Percentiles rank a stretch among this genome's conserved stretches.
phyloP scores from a whole-genome alignment of 2,329 filamentous ascomycete species.

The Leptographium radiaticola region DNA sequence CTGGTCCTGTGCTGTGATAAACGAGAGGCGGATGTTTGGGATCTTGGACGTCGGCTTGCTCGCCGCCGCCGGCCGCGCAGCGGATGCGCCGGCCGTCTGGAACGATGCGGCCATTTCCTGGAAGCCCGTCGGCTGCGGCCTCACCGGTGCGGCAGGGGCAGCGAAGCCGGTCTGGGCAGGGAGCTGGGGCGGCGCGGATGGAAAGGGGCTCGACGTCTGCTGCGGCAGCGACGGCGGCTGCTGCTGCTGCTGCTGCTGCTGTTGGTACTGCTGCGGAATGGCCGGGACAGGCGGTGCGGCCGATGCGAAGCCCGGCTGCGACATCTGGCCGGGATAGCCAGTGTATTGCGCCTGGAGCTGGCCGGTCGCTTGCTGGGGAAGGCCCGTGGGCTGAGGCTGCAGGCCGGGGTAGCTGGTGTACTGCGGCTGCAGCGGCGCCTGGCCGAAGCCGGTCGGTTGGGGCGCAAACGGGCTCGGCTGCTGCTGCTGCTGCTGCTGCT shows the following conservation, averaged over 20 bases:
- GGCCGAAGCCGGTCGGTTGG: constrained; percentile 48
- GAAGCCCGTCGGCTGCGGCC: constrained; percentile 54
- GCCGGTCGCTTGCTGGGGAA: constrained; percentile 42
- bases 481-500: constrained; percentile 34
- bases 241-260: constrained; percentile 30
- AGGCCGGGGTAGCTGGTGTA: constrained; percentile 46
- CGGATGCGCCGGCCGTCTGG: constrained; percentile 30
- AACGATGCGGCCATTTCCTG: constrained; percentile 55
- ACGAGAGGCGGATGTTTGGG: constrained; percentile 85
- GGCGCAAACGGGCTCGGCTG: constrained; percentile 42
- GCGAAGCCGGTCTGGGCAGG: constrained; percentile 25
- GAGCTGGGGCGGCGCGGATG: constrained; percentile 35
- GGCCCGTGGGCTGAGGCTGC: constrained; percentile 30
- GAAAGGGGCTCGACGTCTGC: constrained; percentile 31
- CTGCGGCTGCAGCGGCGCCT: constrained; percentile 41
- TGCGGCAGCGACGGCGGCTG: constrained; percentile 15
- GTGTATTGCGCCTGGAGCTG: constrained; percentile 55
- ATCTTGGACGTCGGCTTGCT: constrained; percentile 58
- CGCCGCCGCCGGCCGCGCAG: constrained; percentile 26
- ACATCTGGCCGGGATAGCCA: constrained; percentile 42
- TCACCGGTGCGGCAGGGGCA: constrained; percentile 37
- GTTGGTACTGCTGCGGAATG: constrained; percentile 46
- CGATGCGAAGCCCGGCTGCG: constrained; percentile 49
- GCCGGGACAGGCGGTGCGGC: constrained; percentile 42
- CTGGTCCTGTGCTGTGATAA: constrained; percentile 91